Evolutionary conservation across 768 basidiomycete species (phyloP).

Genomic region (Naganishia vishniacii): DNA sequence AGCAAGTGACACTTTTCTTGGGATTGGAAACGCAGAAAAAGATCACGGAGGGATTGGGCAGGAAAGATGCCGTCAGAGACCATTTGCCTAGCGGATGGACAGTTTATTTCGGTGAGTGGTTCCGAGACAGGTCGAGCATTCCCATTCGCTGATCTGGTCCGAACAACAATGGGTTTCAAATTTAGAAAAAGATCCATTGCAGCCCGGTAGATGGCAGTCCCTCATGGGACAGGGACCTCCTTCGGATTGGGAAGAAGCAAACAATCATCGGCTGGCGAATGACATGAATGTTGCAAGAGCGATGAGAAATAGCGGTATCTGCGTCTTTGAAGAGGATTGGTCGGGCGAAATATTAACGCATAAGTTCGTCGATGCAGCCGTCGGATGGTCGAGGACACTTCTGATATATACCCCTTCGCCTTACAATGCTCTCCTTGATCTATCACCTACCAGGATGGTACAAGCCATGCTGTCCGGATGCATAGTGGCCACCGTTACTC

Average conservation of each 20-base stretch:
- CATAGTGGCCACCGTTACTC: conserved; percentile 31
- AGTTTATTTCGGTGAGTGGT: conserved; percentile 3
- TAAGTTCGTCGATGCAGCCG: background rate
- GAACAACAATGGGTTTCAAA: too few relatives aligned
- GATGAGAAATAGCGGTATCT: conserved; percentile 13
- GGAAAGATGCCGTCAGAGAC: background rate
- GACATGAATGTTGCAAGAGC: background rate
- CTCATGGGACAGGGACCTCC: background rate
- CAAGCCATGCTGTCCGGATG: conserved; percentile 35
- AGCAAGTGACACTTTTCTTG: background rate
- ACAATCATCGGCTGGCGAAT: background rate
- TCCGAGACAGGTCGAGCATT: background rate
- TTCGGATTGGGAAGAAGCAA: background rate
- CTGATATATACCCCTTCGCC: background rate
- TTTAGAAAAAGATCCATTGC: conserved; percentile 6
- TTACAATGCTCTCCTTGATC: background rate
- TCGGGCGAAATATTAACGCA: background rate
- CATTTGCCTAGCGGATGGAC: conserved; percentile 13
- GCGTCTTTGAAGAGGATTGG: conserved; percentile 9
- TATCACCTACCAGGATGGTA: conserved; percentile 9
- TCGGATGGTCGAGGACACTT: too few relatives aligned
- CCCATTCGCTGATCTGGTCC: too few relatives aligned
- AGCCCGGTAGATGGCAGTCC: background rate
- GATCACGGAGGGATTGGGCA: background rate
- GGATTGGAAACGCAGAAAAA: background rate